Percentiles rank a stretch among this genome's conserved stretches.
phyloP scores from a whole-genome alignment of 2,329 filamentous ascomycete species.

The Lasiodiplodia sp. region DNA sequence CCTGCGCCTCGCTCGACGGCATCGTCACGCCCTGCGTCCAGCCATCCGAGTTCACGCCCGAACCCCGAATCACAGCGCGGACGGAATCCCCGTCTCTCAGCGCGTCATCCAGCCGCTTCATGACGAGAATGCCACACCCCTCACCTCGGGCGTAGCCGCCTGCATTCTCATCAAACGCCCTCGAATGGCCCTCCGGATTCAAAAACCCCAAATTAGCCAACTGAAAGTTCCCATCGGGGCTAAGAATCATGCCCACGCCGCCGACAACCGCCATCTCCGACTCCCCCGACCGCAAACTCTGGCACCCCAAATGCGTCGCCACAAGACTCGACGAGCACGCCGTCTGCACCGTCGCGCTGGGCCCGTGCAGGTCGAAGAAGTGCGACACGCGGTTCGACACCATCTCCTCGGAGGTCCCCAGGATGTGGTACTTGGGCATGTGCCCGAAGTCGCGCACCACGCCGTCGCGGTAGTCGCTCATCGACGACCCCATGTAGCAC shows the following conservation, averaged over 20 bases:
- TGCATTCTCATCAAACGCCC: conserved; percentile 37
- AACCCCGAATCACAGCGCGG: conserved; percentile 40
- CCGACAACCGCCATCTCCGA: conserved; percentile 29
- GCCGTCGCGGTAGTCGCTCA: conserved; percentile 25
- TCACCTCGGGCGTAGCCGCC: conserved; percentile 41
- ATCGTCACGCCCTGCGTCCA: too few relatives aligned
- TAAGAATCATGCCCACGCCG: conserved; percentile 31
- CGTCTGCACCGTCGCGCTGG: conserved; percentile 43
- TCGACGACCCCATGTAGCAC: conserved; percentile 33
- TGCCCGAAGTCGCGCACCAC: conserved; percentile 29
- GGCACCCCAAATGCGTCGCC: conserved; percentile 40
- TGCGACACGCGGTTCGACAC: too few relatives aligned
- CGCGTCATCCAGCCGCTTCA: conserved; percentile 42
- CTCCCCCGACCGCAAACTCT: conserved; percentile 34
- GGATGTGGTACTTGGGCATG: not conserved
- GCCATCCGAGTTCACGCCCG: conserved; percentile 33
- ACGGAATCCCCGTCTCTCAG: conserved; percentile 41
- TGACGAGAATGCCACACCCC: conserved; percentile 37
- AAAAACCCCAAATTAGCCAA: conserved; percentile 35
- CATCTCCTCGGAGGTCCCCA: too few relatives aligned
- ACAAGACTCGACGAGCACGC: conserved; percentile 41
- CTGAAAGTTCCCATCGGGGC: conserved; percentile 37
- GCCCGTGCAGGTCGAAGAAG: conserved; percentile 30
- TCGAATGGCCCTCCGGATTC: conserved; percentile 30
- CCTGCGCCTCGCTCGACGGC: too few relatives aligned